Conservation (phyloP, 305 asterid genomes). For the Fraxinus sp. region DNA sequence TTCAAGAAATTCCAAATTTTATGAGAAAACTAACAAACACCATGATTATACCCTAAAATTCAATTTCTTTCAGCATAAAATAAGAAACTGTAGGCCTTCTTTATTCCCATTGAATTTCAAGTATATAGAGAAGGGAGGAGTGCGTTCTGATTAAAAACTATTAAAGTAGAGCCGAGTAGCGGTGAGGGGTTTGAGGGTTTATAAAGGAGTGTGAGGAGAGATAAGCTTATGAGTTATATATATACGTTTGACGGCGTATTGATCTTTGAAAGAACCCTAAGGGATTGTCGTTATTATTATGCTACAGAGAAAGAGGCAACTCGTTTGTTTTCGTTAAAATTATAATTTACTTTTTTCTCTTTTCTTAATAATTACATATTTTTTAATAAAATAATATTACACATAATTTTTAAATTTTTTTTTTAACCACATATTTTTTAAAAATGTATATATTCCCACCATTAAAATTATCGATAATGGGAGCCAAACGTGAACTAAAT, state of each 20-base stretch:
- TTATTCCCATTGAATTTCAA: slow-evolving; percentile 30
- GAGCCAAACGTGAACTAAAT: too few species aligned
- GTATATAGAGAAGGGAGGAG: neutral
- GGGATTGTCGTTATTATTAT: slow-evolving; percentile 52
- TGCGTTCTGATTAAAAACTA: neutral
- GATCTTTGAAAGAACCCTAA: slow-evolving; percentile 52
- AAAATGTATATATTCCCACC: too few species aligned
- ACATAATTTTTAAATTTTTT: too few species aligned
- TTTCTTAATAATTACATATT: too few species aligned
- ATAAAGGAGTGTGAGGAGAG: slow-evolving; percentile 10
- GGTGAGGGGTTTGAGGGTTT: slow-evolving; percentile 21
- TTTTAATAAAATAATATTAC: too few species aligned
- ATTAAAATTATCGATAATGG: too few species aligned
- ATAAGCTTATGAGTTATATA: slow-evolving; percentile 20
- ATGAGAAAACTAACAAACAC: slow-evolving; percentile 16
- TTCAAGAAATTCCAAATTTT: neutral
- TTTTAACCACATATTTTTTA: too few species aligned
- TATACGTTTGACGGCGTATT: slow-evolving; percentile 57
- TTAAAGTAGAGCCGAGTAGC: slow-evolving; percentile 24
- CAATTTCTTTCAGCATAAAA: slow-evolving; percentile 9
- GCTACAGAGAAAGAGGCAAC: too few species aligned
- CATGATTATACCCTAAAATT: slow-evolving; percentile 38
- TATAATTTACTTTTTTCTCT: too few species aligned
- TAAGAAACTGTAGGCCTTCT: slow-evolving; percentile 24
- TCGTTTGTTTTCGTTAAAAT: too few species aligned